Base-by-base conservation (phyloP, 2,329 filamentous ascomycete species). In the Fusarium denticulatum region DNA sequence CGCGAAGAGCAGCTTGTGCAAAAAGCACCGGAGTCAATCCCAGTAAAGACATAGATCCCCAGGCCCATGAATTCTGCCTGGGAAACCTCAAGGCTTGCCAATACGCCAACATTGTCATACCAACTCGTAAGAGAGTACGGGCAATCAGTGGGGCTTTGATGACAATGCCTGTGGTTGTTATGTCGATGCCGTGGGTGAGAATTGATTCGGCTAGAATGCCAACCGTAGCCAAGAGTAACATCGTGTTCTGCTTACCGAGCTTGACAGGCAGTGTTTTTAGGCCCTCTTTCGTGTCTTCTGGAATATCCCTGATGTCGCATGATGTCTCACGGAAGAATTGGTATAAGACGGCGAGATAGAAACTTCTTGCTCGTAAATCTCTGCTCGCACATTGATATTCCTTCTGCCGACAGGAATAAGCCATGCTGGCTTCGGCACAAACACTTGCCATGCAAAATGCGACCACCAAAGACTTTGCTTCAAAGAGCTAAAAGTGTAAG, bases 321-420 rank as follows among this genome's bases (percentile, higher is more conserved):
- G 67, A 59, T 1, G 67, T 70, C 49, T 70, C 67, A 18, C 67
- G 64, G 24, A 68, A 64, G 40, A 68, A 68, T 3, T 70, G 67
- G 11, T 70, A 68, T 3, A 70, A 16, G 1, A 70, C 64, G 8
- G 58, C 64, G 12, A 70, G 47, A 30, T 70, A 64, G 18, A 68
- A 70, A 8, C 53, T 56, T 32, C 67, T 59, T 13, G 26, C 47
- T 0, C 58, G 40, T 15, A 69, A 47, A 18, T 50, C 52, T 39
- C 32, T 14, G 26, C 42, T 39, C 4, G 22, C 22, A n/a, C 58
- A 70, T 28, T 59, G 46, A n/a, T 20, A 40, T 7, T 32, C 47
- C 1, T 60, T 26, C 36, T 63, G 67, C 5, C 67, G 67, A 24
- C 64, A 70, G 26, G 12, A 68, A 18, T 70, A 68, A 13, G 53